phyloP scores from a whole-genome alignment of 2,329 filamentous ascomycete species.

The Plenodomus biglobosus region DNA sequence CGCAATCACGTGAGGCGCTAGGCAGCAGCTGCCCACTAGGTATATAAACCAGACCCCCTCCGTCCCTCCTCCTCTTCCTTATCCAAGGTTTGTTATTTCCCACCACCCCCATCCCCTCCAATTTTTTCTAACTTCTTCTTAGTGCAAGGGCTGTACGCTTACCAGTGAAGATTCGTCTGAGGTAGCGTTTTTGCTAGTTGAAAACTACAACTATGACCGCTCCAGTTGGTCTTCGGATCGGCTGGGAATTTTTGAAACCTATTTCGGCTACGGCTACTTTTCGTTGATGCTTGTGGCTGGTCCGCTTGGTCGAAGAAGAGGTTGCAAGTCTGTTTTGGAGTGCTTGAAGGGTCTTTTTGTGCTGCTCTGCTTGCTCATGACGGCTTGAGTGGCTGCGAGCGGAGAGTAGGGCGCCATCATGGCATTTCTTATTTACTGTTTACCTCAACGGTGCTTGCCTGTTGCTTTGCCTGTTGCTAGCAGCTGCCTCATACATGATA shows the following conservation, averaged over 20 bases:
- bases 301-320: conserved; percentile 36
- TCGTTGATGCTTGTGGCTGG: conserved; percentile 33
- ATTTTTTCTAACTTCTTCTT: neutral
- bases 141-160: conserved; percentile 78
- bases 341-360: too few relatives aligned
- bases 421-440: too few relatives aligned
- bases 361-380: neutral
- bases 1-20: conserved; percentile 19
- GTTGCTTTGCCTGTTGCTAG: too few relatives aligned
- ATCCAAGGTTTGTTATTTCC: conserved; percentile 9
- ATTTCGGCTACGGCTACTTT: conserved; percentile 32
- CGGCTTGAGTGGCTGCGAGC: too few relatives aligned
- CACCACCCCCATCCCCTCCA: neutral
- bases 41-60: conserved; percentile 10
- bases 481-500: too few relatives aligned
- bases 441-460: too few relatives aligned
- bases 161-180: conserved; percentile 87
- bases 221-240: conserved; percentile 69
- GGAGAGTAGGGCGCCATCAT: too few relatives aligned
- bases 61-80: conserved; percentile 5
- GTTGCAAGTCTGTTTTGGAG: neutral
- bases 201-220: conserved; percentile 79
- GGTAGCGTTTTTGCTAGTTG: conserved; percentile 87
- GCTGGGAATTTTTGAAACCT: conserved; percentile 77
- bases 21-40: conserved; percentile 3